Evolutionary conservation across 2,329 filamentous ascomycete species (phyloP), one percentile per base, ranked within the genome.

Genomic region (Calonectria honghensis): DNA sequence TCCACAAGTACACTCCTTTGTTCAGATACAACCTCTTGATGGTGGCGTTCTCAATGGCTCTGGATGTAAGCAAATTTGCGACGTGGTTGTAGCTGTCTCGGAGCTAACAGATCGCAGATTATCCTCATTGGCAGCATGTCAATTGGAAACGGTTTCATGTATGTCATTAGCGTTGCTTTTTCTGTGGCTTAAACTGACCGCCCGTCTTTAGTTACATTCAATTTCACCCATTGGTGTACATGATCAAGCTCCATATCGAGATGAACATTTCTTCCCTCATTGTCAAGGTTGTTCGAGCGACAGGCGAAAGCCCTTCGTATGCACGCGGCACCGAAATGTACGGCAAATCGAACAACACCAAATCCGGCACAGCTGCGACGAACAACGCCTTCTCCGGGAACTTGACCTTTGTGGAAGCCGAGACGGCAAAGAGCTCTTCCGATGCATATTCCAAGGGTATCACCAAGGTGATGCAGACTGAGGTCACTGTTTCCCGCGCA

Each of bases 1-100:
- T 98, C 79, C 89, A 91, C 69, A 86, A 90, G 72, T 88, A 91
- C 77, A 90, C 91, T 11, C 72, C 72, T 7, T 41, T 74, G 29
- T 74, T 74, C 63, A 32, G 68, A 5, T 74, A 71, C 39, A 74
- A 74, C 37, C 52, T 74, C 1, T 20, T 48, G 27, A 74, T 74
- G 72, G 72, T 74, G 27, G 72, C 72, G 13, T 6, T 74, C 5
- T 74, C 75, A 92, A 87, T 0, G 87, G 97, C 2, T 90, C 89
- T 32, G 82, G 79, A 7, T 94, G 94, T 35, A 93, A 93, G 3
- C 20, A 20, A 31, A 61, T 11, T 7, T 35, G 5, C 31, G 24
- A 39, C 13, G 13, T 27, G 13, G 16, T 4, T 11, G 16, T 3
- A 18, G 45, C 29, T 14, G 2, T 18, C 16, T 27, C 4, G 14